These are phyloP conservation scores for Hymenoscyphus salicellus DNA, from an alignment of 2,329 filamentous ascomycete species.

Conservation along the genomic window DNA sequence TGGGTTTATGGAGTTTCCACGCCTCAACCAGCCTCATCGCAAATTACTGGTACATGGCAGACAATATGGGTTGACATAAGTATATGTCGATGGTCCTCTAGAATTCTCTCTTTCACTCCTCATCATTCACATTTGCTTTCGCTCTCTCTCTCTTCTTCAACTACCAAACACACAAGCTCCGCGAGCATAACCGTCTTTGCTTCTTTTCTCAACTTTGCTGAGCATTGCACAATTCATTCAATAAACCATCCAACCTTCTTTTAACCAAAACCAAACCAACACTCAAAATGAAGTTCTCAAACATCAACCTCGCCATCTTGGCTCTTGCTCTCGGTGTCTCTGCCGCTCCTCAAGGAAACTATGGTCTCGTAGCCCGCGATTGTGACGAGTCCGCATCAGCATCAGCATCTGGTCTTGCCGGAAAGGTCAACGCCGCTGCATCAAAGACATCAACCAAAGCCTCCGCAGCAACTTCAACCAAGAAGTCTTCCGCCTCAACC, in stretches of 20 bases:
- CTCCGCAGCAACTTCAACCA: neutral
- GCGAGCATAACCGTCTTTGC: conserved; percentile 3
- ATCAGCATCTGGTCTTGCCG: neutral
- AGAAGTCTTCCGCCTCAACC: neutral
- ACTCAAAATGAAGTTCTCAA: conserved; percentile 12
- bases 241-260: neutral
- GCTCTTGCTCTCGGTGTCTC: conserved; percentile 10
- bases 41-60: neutral
- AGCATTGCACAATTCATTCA: conserved; percentile 8
- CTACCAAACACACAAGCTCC: conserved; percentile 6
- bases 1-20: conserved; percentile 8
- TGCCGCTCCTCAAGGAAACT: conserved; percentile 1
- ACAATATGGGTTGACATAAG: neutral
- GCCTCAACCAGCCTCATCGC: neutral
- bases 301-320: conserved; percentile 8
- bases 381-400: neutral
- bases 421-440: neutral
- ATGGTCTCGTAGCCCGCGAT: neutral
- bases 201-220: conserved; percentile 9
- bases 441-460: neutral
- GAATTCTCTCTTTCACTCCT: neutral
- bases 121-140: neutral
- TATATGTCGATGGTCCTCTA: neutral
- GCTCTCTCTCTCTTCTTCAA: neutral
- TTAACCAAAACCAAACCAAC: neutral